A percentile compares a stretch with the other conserved stretches of the same genome.
Conservation (phyloP, 345 rosid genomes). For the Gossypium arboreum region DNA sequence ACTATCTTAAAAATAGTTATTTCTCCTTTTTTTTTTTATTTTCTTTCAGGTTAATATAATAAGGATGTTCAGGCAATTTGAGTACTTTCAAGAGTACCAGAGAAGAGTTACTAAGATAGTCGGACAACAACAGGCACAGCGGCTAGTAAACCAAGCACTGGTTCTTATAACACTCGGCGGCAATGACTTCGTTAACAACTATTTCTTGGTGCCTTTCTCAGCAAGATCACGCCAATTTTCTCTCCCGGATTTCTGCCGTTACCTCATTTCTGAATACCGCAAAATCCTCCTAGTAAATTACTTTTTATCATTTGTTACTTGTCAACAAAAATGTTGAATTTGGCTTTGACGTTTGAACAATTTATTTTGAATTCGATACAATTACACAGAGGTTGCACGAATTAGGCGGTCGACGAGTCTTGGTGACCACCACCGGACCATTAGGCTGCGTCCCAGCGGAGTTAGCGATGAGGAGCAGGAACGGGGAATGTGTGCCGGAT, state of each 20-base stretch:
- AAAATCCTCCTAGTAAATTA: conserved; percentile 33
- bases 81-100: conserved; percentile 42
- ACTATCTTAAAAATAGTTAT: too few relatives aligned
- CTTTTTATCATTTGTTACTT: too few relatives aligned
- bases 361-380: neutral
- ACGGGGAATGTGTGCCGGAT: conserved; percentile 37
- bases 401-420: conserved; percentile 42
- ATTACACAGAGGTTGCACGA: conserved; percentile 36
- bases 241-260: conserved; percentile 32
- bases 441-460: conserved; percentile 49
- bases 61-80: conserved; percentile 37
- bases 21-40: too few relatives aligned
- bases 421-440: conserved; percentile 53
- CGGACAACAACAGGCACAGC: conserved; percentile 31
- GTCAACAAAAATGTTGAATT: neutral
- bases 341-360: neutral
- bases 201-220: conserved; percentile 41
- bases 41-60: conserved; percentile 34
- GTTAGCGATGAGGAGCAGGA: conserved; percentile 38
- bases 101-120: conserved; percentile 30
- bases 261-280: conserved; percentile 44
- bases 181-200: conserved; percentile 60
- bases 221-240: conserved; percentile 42
- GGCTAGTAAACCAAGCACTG: conserved; percentile 42
- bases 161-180: conserved; percentile 54